A percentile compares a stretch with the other conserved stretches of the same genome.
phyloP scores from a whole-genome alignment of 2,329 filamentous ascomycete species.

The Paecilomyces fulvus region DNA sequence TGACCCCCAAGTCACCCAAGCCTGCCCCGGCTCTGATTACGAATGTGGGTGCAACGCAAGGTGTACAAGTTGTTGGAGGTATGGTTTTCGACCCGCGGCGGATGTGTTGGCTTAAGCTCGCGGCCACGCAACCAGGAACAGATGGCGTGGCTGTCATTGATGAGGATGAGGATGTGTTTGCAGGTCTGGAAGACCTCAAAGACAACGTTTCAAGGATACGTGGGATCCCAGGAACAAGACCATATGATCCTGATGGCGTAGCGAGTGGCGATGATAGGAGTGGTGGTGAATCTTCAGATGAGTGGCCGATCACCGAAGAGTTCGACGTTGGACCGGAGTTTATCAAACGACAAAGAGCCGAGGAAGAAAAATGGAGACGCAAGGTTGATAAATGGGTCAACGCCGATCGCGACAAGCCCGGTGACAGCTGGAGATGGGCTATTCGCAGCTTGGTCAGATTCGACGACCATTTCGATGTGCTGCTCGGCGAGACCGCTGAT shows the following conservation, averaged over 20 bases:
- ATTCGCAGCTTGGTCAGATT: conserved; percentile 43
- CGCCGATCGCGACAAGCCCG: conserved; percentile 39
- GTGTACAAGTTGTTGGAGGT: conserved; percentile 87
- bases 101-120: conserved; percentile 94
- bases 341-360: conserved; percentile 75
- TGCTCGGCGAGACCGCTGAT: background rate
- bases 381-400: conserved; percentile 82
- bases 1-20: conserved; percentile 34
- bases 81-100: conserved; percentile 97
- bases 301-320: conserved; percentile 86
- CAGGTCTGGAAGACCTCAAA: conserved; percentile 85
- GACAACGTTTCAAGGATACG: conserved; percentile 42
- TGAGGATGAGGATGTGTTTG: conserved; percentile 89
- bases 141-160: conserved; percentile 49
- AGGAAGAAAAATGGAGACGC: conserved; percentile 83
- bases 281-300: conserved; percentile 47
- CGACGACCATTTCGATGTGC: conserved; percentile 4
- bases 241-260: conserved; percentile 15
- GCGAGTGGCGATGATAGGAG: conserved; percentile 32
- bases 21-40: conserved; percentile 67
- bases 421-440: conserved; percentile 67
- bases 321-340: conserved; percentile 97
- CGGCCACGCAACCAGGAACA: conserved; percentile 33
- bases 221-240: conserved; percentile 13
- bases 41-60: conserved; percentile 74